Evolutionary conservation across 306 rosid species (phyloP), one percentile per base, ranked within the genome.

Genomic region (Pyrus pyrifolia): DNA sequence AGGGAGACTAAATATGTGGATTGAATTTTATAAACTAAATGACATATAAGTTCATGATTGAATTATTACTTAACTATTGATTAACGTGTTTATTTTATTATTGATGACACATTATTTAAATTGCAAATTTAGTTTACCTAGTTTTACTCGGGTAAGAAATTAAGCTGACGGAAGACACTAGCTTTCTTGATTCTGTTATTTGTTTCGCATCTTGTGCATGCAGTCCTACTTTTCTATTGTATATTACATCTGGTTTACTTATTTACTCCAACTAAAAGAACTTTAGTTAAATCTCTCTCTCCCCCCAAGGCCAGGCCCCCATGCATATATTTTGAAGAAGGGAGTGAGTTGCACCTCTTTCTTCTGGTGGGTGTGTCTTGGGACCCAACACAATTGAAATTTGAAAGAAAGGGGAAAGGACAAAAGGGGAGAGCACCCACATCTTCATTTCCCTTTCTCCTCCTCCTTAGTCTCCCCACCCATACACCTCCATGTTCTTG

Each of bases 401-500:
- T 49, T 1, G 81, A 76, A 81, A 76, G 67, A 83, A 81, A 83
- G 74, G 85, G 68, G 81, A 81, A 61, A 70, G 62, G 71, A 68
- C 79, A 71, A 23, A 45, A 49, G 35, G 29, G 72, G 86, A 73
- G 86, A 80, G 85, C 69, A 84, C 86, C 72, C 88, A 76, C 79
- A 66, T 79, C 80, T 78, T 76, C 72, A 57, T 83, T 82, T 77
- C 75, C 78, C 72, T 75, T 57, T 68, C 88, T 81, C 75, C 87
- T 75, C 17, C 19, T 62, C 78, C 82, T 67, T 85, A 77, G 81
- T 73, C 67, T 73, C 67, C 80, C 79, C 71, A 64, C 73, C 86
- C 89, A 74, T 85, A 79, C 89, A 83, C 46, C 83, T 73, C 83
- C 93, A 87, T 86, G 90, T 91, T 91, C 90, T 60, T 11, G 81